phyloP scores from a whole-genome alignment of 768 basidiomycete species.

The Suillus alpinus region DNA sequence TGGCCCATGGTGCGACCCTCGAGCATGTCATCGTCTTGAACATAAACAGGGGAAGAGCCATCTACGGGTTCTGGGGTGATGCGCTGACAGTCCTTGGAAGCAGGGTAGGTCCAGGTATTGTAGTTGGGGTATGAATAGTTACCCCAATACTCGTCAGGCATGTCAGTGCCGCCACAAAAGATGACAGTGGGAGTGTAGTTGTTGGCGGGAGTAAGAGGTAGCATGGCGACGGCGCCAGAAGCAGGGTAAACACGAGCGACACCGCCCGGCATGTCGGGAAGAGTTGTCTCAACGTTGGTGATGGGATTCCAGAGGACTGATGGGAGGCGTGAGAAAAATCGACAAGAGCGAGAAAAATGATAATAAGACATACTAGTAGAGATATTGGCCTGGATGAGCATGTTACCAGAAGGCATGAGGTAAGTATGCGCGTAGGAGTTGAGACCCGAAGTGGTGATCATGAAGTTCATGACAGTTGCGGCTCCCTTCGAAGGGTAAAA shows the following conservation, averaged over 20 bases:
- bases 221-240: constrained; percentile 84
- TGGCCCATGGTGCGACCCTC: constrained; percentile 88
- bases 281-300: constrained; percentile 53
- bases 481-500: constrained; percentile 67
- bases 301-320: constrained; percentile 51
- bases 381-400: constrained; percentile 81
- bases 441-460: constrained; percentile 69
- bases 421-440: constrained; percentile 76
- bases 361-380: constrained; percentile 54
- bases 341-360: too few species aligned
- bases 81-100: constrained; percentile 72
- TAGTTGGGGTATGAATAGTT: constrained; percentile 71
- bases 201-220: constrained; percentile 87
- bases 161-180: constrained; percentile 88
- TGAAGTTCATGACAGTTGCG: constrained; percentile 60
- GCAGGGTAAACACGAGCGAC: constrained; percentile 87
- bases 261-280: constrained; percentile 70
- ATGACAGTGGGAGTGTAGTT: constrained; percentile 82
- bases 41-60: constrained; percentile 57
- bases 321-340: background rate
- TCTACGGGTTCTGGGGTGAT: constrained; percentile 84
- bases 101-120: constrained; percentile 71
- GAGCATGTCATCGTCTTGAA: constrained; percentile 73
- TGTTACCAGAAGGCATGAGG: constrained; percentile 72
- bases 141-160: constrained; percentile 71